These are phyloP conservation scores for Bryoglossum gracile DNA, from an alignment of 495 filamentous ascomycete species.

Conservation along the genomic window DNA sequence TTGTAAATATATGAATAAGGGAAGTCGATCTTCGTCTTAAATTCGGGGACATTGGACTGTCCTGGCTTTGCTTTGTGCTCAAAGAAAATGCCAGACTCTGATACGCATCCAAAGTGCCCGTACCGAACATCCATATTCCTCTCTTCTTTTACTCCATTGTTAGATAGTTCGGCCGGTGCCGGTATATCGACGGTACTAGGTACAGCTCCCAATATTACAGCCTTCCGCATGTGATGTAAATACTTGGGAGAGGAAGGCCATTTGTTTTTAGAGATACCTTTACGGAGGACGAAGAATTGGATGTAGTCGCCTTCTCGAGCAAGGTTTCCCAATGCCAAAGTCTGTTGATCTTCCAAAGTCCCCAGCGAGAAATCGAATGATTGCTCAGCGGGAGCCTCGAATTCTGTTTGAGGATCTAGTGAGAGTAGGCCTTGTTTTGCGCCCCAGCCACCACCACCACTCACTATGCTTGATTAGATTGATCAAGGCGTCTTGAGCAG, in stretches of 20 bases:
- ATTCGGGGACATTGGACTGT: background rate
- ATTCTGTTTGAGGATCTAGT: conserved; percentile 59
- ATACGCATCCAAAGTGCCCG: conserved; percentile 36
- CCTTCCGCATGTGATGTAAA: background rate
- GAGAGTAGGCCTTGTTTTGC: conserved; percentile 76
- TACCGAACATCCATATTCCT: conserved; percentile 17
- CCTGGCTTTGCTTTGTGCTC: conserved; percentile 1
- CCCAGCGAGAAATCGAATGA: conserved; percentile 3
- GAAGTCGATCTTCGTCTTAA: conserved; percentile 36
- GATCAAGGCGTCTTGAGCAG: no score
- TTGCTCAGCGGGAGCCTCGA: background rate
- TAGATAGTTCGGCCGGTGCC: conserved; percentile 1
- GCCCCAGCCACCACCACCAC: conserved; percentile 89
- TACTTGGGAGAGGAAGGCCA: conserved; percentile 1
- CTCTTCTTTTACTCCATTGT: background rate
- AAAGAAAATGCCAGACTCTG: conserved; percentile 35
- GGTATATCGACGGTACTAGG: conserved; percentile 20
- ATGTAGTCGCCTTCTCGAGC: conserved; percentile 38
- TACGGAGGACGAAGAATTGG: conserved; percentile 38
- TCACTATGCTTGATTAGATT: conserved; percentile 41
- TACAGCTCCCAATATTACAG: conserved; percentile 18
- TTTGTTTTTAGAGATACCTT: conserved; percentile 12
- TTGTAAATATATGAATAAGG: conserved; percentile 25
- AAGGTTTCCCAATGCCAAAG: conserved; percentile 25
- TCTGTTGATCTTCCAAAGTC: conserved; percentile 11